Conservation (phyloP, 1,284 basidiomycete species). For the Pascua sp. region DNA sequence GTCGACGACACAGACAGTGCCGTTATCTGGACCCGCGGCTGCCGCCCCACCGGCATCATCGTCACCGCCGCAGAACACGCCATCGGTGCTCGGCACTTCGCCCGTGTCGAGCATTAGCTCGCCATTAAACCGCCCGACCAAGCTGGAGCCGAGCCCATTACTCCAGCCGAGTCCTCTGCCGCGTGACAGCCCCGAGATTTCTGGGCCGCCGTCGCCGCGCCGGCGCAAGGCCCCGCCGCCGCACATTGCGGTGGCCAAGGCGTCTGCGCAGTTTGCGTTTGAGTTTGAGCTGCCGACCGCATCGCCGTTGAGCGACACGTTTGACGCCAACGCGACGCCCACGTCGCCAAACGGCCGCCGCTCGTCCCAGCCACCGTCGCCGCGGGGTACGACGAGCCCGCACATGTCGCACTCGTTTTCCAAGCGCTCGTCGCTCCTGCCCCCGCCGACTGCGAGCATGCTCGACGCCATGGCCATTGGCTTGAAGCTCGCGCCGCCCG, state of each 20-base stretch:
- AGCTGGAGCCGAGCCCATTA: slow-evolving; percentile 15
- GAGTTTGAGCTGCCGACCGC: slow-evolving; percentile 50
- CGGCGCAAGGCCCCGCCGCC: slow-evolving; percentile 34
- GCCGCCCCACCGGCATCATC: no score
- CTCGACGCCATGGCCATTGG: slow-evolving; percentile 30
- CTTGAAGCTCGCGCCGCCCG: slow-evolving; percentile 8
- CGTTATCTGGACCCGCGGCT: no score
- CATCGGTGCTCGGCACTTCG: background rate
- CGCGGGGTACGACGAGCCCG: slow-evolving; percentile 34
- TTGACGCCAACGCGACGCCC: slow-evolving; percentile 30
- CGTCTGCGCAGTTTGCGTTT: slow-evolving; percentile 30
- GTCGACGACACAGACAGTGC: no score
- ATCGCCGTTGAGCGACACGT: slow-evolving; percentile 48
- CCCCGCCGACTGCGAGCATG: slow-evolving; percentile 41
- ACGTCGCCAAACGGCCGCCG: slow-evolving; percentile 16
- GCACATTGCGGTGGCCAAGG: slow-evolving; percentile 20
- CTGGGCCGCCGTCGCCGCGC: background rate
- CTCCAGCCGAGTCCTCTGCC: slow-evolving; percentile 9
- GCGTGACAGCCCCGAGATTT: background rate
- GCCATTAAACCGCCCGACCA: background rate
- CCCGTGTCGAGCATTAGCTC: no score
- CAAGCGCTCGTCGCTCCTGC: slow-evolving; percentile 46
- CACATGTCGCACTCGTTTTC: slow-evolving; percentile 49
- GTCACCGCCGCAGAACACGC: slow-evolving; percentile 20
- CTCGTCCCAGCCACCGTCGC: slow-evolving; percentile 31